These are phyloP conservation scores for Pyrenula massariospora DNA, from an alignment of 495 filamentous ascomycete species.

Conservation along the genomic window DNA sequence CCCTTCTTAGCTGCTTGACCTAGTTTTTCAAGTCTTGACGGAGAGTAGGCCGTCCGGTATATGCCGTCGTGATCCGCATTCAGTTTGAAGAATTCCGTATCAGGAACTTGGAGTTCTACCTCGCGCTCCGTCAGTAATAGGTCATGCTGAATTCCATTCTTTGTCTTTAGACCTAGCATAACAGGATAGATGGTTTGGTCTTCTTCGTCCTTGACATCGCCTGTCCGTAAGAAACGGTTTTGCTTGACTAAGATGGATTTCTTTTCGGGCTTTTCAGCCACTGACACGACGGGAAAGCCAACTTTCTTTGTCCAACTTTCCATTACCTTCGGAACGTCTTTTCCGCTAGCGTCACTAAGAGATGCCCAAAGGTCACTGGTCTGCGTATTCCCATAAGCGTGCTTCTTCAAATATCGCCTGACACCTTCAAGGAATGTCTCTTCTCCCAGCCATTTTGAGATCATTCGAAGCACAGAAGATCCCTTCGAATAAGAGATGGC, in stretches of 20 bases:
- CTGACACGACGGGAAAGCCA: slow-evolving; percentile 53
- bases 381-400: slow-evolving; percentile 64
- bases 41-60: slow-evolving; percentile 53
- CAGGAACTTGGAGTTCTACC: slow-evolving; percentile 52
- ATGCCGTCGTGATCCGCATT: slow-evolving; percentile 56
- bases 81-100: slow-evolving; percentile 55
- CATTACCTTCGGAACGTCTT: slow-evolving; percentile 67
- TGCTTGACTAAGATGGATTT: slow-evolving; percentile 47
- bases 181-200: slow-evolving; percentile 61
- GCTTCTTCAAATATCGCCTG: slow-evolving; percentile 84
- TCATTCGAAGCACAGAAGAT: slow-evolving; percentile 92
- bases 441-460: slow-evolving; percentile 89
- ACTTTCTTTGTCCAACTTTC: slow-evolving; percentile 61
- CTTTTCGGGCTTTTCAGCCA: slow-evolving; percentile 37
- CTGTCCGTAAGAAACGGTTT: slow-evolving; percentile 57
- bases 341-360: slow-evolving; percentile 79
- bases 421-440: slow-evolving; percentile 91
- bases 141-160: slow-evolving; percentile 43
- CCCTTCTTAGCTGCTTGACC: slow-evolving; percentile 71
- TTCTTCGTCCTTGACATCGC: slow-evolving; percentile 54
- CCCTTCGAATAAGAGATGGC: slow-evolving; percentile 97
- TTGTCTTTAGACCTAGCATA: slow-evolving; percentile 47
- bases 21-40: slow-evolving; percentile 48
- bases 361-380: slow-evolving; percentile 89
- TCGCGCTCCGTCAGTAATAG: slow-evolving; percentile 63